Evolutionary conservation across 2,329 filamentous ascomycete genomes (phyloP), one percentile per base, ranked within the genome.

Genomic region (Bipolaris oryzae): DNA sequence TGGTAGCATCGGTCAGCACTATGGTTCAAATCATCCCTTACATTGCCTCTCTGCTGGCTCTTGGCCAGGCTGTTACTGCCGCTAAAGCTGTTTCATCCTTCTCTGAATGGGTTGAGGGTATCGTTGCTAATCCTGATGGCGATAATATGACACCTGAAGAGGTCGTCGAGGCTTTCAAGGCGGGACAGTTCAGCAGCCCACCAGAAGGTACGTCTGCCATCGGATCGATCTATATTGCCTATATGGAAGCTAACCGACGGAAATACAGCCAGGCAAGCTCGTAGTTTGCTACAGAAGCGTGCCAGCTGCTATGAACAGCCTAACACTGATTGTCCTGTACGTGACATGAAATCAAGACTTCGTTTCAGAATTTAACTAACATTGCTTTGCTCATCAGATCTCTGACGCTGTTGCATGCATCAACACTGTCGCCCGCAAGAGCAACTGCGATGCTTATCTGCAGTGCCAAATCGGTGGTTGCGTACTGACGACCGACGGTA

Each of bases 81-180:
- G 53, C 57, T 25, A 60, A 60, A 46, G 53, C 57, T 50, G 53
- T 60, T 10, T 50, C 49, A 35, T 60, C 57, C 44, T 60, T 57
- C 51, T 54, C 57, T 15, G 57, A 60, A 50, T 60, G 57, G 57
- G 57, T 60, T 49, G 57, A 60, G 47, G 57, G 57, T n/a, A 60
- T 60, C 5, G 34, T 60, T 41, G 45, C 53, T 39, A 48, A 60
- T 28, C 53, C 57, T 18, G 41, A 53, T 56, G 57, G 57, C 25
- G 57, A 60, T 20, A 57, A 60, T 37, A 60, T 60, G 57, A 57
- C 57, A 44, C 57, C 57, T 28, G 53, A 60, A 49, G 57, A 60
- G 50, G 57, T 60, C 39, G 20, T 60, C 25, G 42, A 47, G 53
- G 57, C 57, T 50, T 60, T 31, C 37, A 31, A 57, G 33, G 46